These are phyloP conservation scores for Hypoxylon crocopeplum DNA, from an alignment of 495 filamentous ascomycete genomes.

Conservation along the genomic window DNA sequence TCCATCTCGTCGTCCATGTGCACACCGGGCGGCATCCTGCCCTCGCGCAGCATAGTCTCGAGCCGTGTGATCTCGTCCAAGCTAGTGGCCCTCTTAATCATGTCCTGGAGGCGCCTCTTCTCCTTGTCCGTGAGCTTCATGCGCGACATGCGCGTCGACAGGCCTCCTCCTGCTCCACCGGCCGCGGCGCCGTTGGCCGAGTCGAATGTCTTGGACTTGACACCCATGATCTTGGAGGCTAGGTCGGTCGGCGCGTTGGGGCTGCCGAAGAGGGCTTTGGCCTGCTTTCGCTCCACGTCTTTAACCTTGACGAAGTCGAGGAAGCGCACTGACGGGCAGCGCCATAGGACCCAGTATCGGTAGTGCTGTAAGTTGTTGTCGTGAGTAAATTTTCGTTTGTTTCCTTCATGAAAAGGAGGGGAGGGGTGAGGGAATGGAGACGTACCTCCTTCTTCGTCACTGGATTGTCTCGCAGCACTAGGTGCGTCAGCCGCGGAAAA, in stretches of 20 bases:
- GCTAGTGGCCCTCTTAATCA: constrained; percentile 85
- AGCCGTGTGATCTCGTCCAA: constrained; percentile 82
- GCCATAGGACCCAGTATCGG: constrained; percentile 89
- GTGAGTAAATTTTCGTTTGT: background rate
- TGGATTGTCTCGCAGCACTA: constrained; percentile 85
- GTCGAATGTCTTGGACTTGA: constrained; percentile 85
- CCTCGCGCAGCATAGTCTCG: constrained; percentile 88
- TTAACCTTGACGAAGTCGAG: constrained; percentile 94
- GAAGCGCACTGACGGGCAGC: constrained; percentile 82
- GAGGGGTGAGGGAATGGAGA: constrained; percentile 1
- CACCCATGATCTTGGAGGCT: constrained; percentile 86
- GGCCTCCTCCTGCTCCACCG: constrained; percentile 45
- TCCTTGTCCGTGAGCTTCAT: constrained; percentile 56
- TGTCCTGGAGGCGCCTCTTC: constrained; percentile 52
- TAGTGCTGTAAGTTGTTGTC: constrained; percentile 69
- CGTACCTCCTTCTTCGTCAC: constrained; percentile 90
- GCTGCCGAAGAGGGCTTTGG: constrained; percentile 83
- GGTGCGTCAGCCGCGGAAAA: constrained; percentile 74
- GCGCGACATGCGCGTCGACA: constrained; percentile 69
- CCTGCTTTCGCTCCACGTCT: constrained; percentile 76
- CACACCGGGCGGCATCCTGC: constrained; percentile 75
- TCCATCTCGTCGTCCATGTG: constrained; percentile 62
- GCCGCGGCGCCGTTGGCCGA: constrained; percentile 47
- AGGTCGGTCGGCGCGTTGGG: constrained; percentile 75
- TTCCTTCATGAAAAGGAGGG: background rate